Base-by-base conservation (phyloP, 2,329 filamentous ascomycete species). In the Cladosporium sp. region DNA sequence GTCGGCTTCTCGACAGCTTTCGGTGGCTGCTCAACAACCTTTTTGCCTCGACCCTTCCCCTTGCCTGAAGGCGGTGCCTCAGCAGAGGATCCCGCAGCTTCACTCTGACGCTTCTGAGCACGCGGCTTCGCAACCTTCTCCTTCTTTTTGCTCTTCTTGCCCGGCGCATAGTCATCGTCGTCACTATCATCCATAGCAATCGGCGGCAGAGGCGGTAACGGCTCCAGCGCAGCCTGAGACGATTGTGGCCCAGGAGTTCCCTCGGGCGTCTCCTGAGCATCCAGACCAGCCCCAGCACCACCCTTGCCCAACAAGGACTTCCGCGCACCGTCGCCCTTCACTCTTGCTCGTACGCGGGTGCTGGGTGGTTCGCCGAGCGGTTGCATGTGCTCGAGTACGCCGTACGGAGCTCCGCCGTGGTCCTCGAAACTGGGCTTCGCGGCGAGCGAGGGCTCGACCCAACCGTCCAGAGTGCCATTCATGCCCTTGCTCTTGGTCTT, bases 311-410 rank as follows among this genome's bases (percentile, higher is more conserved):
- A 66, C 34, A 77, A 71, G 28, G 76, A 77, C 63, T 80, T 79
- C 60, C 79, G 77, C 25, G 77, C 76, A 54, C 77, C 78, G 58
- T 81, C 79, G 32, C 76, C 75, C 73, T 82, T 84, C 66, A 83
- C 76, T 70, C 84, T 82, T 67, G 82, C 81, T 79, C 88, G 87
- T 69, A 88, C 81, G 75, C 87, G 85, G 57, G 84, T 79, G 25
- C 83, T 84, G 14, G 93, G 93, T 70, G 88, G 83, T 63, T 88
- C 85, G 48, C 93, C 93, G 64, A 97, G 80, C 28, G 93, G 89
- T 62, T 88, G 89, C 93, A 96, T 96, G 72, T 89, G 89, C 77
- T 91, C 89, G 66, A 96, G 82, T 21, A 96, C 91, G 69, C 91
- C 91, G 76, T 88, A 87, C 58, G 89, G 84, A 72, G 89, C 82